A percentile compares a stretch with the other conserved stretches of the same genome.
These are phyloP conservation scores for Kazachstania viticola DNA, from an alignment of 805 yeast genomes.

Conservation along the genomic window DNA sequence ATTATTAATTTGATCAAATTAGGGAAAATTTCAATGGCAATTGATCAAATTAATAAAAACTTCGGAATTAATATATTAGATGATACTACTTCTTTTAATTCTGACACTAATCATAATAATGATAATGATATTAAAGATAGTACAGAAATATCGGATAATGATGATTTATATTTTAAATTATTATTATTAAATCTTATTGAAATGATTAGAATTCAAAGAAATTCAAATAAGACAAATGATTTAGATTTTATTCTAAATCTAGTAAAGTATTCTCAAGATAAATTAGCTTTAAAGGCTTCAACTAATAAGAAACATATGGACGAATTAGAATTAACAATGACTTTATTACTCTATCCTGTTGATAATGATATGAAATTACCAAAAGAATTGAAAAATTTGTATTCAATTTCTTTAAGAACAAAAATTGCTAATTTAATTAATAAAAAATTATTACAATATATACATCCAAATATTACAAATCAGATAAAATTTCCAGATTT, in stretches of 20 bases:
- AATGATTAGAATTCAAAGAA: constrained; percentile 44
- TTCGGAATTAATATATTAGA: constrained; percentile 20
- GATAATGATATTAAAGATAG: constrained; percentile 38
- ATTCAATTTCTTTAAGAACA: constrained; percentile 48
- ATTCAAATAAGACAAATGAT: constrained; percentile 26
- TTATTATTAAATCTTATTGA: constrained; percentile 68
- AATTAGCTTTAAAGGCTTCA: constrained; percentile 50
- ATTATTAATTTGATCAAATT: constrained; percentile 17
- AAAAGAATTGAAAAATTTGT: constrained; percentile 38
- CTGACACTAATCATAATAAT: constrained; percentile 40
- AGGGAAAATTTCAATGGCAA: constrained; percentile 20
- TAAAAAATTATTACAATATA: constrained; percentile 27
- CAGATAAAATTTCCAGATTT: constrained; percentile 10
- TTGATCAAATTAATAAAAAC: constrained; percentile 20
- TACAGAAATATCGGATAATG: too few relatives aligned
- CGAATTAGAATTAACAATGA: constrained; percentile 76
- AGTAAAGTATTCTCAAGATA: constrained; percentile 48
- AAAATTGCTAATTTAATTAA: constrained; percentile 65
- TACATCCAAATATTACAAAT: constrained; percentile 14
- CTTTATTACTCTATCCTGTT: constrained; percentile 47
- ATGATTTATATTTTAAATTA: constrained; percentile 62
- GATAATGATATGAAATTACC: constrained; percentile 33
- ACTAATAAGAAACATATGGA: constrained; percentile 47
- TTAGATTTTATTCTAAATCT: constrained; percentile 41
- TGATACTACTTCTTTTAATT: constrained; percentile 1